Conservation (phyloP, 164 flowering plant species). For the Santalum album region DNA sequence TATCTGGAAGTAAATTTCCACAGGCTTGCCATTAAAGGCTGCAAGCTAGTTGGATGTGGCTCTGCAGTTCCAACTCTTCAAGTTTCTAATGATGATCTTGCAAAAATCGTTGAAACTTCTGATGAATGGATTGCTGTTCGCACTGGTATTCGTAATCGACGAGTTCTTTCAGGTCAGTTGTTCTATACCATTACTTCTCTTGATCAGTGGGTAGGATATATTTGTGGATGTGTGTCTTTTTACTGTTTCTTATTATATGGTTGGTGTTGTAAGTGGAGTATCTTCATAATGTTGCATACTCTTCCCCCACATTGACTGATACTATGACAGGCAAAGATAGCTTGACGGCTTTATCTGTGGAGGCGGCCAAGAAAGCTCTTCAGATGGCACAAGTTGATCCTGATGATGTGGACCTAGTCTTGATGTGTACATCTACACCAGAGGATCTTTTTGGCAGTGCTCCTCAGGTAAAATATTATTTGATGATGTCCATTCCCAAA, state of each 20-base stretch:
- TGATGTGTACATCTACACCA: conserved; percentile 95
- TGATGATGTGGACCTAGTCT: conserved; percentile 71
- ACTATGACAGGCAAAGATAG: conserved; percentile 52
- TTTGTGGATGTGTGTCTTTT: neutral
- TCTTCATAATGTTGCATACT: no score
- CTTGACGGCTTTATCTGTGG: conserved; percentile 55
- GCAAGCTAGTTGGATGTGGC: conserved; percentile 83
- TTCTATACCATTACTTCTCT: neutral
- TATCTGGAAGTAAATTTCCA: conserved; percentile 3
- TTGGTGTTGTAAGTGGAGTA: neutral
- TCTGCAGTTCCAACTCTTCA: conserved; percentile 60
- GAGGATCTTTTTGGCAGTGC: conserved; percentile 95
- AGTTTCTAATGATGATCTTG: conserved; percentile 75
- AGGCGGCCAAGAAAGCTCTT: conserved; percentile 80
- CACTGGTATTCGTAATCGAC: conserved; percentile 80
- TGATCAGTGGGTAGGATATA: neutral
- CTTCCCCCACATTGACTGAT: no score
- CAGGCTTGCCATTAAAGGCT: conserved; percentile 79
- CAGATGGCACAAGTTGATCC: conserved; percentile 79
- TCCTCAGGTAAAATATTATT: no score
- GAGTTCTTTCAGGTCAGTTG: conserved; percentile 64
- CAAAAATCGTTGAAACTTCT: conserved; percentile 65
- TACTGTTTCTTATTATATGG: no score
- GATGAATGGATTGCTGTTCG: conserved; percentile 93
- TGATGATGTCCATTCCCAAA: no score